Evolutionary conservation across 768 basidiomycete genomes (phyloP).

Genomic region (Tulasnella sp.): DNA sequence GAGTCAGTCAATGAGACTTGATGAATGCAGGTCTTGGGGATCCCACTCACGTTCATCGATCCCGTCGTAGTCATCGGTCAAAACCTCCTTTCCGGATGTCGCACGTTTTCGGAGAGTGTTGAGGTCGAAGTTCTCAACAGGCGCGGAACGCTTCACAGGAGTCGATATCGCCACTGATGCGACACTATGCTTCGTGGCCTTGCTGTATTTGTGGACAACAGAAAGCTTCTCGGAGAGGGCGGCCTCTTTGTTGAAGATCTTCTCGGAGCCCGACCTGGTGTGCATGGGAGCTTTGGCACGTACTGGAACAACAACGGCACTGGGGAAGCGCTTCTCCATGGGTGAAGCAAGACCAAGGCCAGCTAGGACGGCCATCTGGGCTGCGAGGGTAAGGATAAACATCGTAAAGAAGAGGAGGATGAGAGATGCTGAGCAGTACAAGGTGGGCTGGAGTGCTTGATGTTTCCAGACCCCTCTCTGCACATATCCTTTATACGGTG

Average conservation of each 20-base stretch:
- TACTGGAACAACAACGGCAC: not conserved
- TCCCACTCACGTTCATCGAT: conserved; percentile 6
- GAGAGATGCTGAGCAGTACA: no score
- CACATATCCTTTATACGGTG: no score
- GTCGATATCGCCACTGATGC: not conserved
- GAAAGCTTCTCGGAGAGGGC: not conserved
- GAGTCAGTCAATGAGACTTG: not conserved
- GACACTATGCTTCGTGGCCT: not conserved
- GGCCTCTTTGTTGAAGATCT: conserved; percentile 1
- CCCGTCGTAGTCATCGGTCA: conserved; percentile 3
- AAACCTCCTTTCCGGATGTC: not conserved
- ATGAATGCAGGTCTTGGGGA: not conserved
- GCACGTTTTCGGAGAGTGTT: not conserved
- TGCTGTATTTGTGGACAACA: not conserved
- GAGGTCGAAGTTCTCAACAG: not conserved
- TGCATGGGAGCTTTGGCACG: not conserved
- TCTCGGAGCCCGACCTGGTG: not conserved
- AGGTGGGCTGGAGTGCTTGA: no score
- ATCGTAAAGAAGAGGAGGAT: no score
- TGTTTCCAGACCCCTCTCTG: no score
- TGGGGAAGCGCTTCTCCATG: not conserved
- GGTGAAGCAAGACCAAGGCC: not conserved
- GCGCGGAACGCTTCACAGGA: not conserved
- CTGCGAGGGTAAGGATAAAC: no score
- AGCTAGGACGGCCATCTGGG: no score